Evolutionary conservation across 1,284 basidiomycete genomes (phyloP).

Genomic region (Papiliotrema nemorosa): DNA sequence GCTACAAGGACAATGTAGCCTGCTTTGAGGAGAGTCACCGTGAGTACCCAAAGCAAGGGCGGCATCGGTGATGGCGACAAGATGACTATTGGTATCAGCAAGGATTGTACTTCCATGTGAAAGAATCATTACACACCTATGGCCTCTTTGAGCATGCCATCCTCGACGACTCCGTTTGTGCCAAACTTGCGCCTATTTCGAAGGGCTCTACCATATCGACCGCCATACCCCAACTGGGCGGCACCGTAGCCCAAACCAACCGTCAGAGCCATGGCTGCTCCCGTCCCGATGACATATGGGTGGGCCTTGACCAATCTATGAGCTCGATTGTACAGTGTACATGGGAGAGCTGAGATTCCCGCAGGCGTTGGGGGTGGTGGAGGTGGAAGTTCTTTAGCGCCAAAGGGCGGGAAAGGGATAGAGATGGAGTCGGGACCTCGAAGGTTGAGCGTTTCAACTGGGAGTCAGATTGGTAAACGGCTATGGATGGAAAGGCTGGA

Average conservation of each 20-base stretch:
- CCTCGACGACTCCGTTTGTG: slow-evolving; percentile 31
- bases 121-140: slow-evolving; percentile 39
- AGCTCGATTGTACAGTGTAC: slow-evolving; percentile 14
- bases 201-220: slow-evolving; percentile 2
- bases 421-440: slow-evolving; percentile 45
- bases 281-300: slow-evolving; percentile 28
- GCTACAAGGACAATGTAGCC: slow-evolving; percentile 49
- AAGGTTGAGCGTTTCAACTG: slow-evolving; percentile 46
- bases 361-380: slow-evolving; percentile 34
- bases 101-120: not conserved
- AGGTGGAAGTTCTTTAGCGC: slow-evolving; percentile 25
- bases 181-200: slow-evolving; percentile 20
- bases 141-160: slow-evolving; percentile 48
- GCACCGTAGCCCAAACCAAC: slow-evolving; percentile 34
- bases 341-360: slow-evolving; percentile 11
- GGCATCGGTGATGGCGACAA: slow-evolving; percentile 43
- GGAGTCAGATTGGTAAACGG: not conserved
- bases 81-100: slow-evolving; percentile 24
- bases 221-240: slow-evolving; percentile 11
- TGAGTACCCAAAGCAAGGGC: slow-evolving; percentile 37
- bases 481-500: not conserved
- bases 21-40: slow-evolving; percentile 40
- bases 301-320: slow-evolving; percentile 25
- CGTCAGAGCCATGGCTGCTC: slow-evolving; percentile 25
- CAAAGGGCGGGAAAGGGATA: slow-evolving; percentile 46